A percentile compares a stretch with the other conserved stretches of the same genome.
Evolutionary conservation across 495 filamentous ascomycete species (phyloP).

Genomic region (Lichina pygmaea): DNA sequence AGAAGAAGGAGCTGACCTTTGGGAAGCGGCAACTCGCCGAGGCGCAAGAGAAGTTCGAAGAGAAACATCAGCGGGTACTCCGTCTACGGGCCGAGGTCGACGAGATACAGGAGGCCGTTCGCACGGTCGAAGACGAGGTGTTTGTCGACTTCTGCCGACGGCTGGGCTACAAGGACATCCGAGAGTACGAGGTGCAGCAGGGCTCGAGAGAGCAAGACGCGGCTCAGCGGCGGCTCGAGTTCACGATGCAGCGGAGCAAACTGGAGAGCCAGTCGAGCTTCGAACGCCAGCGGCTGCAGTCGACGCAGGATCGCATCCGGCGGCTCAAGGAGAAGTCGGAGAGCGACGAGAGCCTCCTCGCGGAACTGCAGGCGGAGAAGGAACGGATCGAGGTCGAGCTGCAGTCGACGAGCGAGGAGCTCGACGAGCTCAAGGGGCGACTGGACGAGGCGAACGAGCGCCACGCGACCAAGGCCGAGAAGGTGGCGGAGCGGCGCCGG

Average conservation of each 20-base stretch:
- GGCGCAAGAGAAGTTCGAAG: conserved; percentile 48
- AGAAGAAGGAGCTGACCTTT: conserved; percentile 57
- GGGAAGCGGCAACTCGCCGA: conserved; percentile 42
- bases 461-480: conserved; percentile 40
- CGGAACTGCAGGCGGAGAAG: conserved; percentile 46
- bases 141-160: conserved; percentile 70
- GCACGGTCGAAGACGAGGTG: conserved; percentile 65
- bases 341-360: conserved; percentile 34
- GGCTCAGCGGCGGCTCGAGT: conserved; percentile 61
- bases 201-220: conserved; percentile 74
- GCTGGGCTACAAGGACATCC: conserved; percentile 67
- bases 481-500: conserved; percentile 50
- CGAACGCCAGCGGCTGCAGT: conserved; percentile 39
- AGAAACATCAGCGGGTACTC: conserved; percentile 39
- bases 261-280: conserved; percentile 58
- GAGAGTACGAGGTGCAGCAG: conserved; percentile 79
- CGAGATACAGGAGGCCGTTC: conserved; percentile 48
- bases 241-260: conserved; percentile 54
- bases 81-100: conserved; percentile 35
- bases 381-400: conserved; percentile 42
- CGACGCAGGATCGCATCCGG: conserved; percentile 41
- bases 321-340: conserved; percentile 35
- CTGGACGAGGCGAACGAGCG: conserved; percentile 38
- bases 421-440: conserved; percentile 46
- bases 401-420: conserved; percentile 42